phyloP scores from a whole-genome alignment of 1,139 yeast genomes.

The Yamadazyma jaroonii region DNA sequence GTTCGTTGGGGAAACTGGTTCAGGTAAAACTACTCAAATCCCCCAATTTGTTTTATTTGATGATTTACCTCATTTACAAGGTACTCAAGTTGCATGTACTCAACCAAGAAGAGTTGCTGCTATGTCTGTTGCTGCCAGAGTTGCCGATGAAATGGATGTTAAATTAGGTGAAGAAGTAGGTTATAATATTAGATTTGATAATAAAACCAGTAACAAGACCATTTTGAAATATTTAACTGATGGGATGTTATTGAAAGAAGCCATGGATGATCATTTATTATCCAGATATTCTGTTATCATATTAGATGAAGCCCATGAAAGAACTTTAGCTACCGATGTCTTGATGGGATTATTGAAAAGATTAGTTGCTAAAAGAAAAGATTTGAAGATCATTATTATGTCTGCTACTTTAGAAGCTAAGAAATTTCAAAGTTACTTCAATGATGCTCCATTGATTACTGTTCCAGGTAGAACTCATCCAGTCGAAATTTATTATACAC shows the following conservation, averaged over 20 bases:
- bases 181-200: conserved; percentile 89
- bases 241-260: conserved; percentile 96
- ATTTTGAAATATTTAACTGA: conserved; percentile 95
- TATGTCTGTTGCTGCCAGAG: conserved; percentile 95
- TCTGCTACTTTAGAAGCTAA: conserved; percentile 98
- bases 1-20: conserved; percentile 98
- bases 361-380: conserved; percentile 75
- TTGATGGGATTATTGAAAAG: conserved; percentile 92
- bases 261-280: conserved; percentile 92
- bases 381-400: conserved; percentile 89
- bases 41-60: conserved; percentile 94
- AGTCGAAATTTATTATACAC: conserved; percentile 94
- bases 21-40: conserved; percentile 96
- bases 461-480: conserved; percentile 99
- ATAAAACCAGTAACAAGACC: conserved; percentile 76
- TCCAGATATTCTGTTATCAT: conserved; percentile 83
- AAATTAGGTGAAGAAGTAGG: conserved; percentile 90
- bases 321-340: conserved; percentile 95
- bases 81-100: conserved; percentile 89
- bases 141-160: conserved; percentile 95
- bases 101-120: conserved; percentile 99
- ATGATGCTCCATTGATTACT: conserved; percentile 88
- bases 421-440: conserved; percentile 86
- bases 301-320: conserved; percentile 97
- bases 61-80: conserved; percentile 80